Conservation (phyloP, 495 filamentous ascomycete genomes). For the Penicillium paradoxum region DNA sequence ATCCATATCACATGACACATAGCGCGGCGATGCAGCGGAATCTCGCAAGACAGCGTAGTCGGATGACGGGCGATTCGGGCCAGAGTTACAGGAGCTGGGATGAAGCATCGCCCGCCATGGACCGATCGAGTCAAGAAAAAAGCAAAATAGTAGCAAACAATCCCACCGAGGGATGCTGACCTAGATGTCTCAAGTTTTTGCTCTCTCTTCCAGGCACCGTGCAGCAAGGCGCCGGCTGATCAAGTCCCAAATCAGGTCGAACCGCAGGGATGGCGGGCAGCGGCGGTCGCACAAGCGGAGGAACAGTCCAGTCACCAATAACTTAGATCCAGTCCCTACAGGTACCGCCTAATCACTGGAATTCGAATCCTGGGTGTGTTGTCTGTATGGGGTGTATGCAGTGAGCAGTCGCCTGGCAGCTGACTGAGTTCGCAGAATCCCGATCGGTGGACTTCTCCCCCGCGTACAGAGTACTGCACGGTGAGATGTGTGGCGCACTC, state of each 20-base stretch:
- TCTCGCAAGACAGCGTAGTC: conserved; percentile 2
- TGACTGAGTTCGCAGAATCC: conserved; percentile 9
- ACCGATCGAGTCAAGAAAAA: neutral
- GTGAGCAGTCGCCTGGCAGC: neutral
- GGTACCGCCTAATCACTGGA: neutral
- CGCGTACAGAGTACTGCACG: neutral
- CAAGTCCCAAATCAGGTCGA: conserved; percentile 1
- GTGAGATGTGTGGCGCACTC: conserved; percentile 12
- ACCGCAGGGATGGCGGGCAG: conserved; percentile 10
- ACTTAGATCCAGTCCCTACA: neutral
- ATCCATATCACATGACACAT: conserved; percentile 25
- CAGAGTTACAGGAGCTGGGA: conserved; percentile 12
- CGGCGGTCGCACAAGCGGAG: conserved; percentile 8
- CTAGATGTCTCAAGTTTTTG: neutral
- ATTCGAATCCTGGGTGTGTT: neutral
- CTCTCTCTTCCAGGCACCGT: conserved; percentile 8
- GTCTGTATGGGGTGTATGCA: neutral
- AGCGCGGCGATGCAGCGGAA: conserved; percentile 6
- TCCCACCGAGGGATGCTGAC: neutral
- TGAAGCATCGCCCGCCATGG: conserved; percentile 24
- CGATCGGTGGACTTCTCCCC: conserved; percentile 1
- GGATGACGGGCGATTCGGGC: conserved; percentile 6
- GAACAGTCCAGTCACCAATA: neutral
- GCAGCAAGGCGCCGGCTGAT: conserved; percentile 3
- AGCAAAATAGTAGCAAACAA: neutral